Conservation (phyloP, 2,329 filamentous ascomycete species). For the Cercospora sp. region DNA sequence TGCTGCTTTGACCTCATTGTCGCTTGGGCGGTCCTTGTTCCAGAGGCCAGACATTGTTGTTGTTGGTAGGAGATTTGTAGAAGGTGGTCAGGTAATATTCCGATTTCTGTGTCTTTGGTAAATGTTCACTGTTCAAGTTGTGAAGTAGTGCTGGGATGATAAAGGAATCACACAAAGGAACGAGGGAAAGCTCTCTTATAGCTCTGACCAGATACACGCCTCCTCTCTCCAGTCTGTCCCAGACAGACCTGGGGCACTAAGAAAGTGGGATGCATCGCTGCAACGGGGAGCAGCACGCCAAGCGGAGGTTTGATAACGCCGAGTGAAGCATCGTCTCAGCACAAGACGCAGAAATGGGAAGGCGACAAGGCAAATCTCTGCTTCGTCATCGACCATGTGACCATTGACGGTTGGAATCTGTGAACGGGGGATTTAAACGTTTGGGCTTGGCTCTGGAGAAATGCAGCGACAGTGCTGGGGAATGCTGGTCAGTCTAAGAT, state of each 20-base stretch:
- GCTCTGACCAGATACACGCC: neutral
- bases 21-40: conserved; percentile 14
- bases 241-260: neutral
- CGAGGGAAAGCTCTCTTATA: conserved; percentile 11
- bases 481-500: conserved; percentile 8
- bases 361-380: neutral
- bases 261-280: conserved; percentile 12
- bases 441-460: neutral
- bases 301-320: conserved; percentile 21
- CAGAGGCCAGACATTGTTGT: conserved; percentile 23
- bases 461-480: conserved; percentile 7
- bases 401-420: neutral
- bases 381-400: conserved; percentile 16
- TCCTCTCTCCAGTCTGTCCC: neutral
- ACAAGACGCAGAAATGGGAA: neutral
- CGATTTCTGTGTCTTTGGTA: neutral
- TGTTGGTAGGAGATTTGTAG: conserved; percentile 1
- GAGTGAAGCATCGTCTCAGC: conserved; percentile 12
- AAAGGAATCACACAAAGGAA: neutral
- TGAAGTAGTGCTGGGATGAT: neutral
- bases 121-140: neutral
- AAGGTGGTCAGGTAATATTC: neutral
- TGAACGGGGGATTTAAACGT: neutral
- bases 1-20: neutral
- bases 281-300: conserved; percentile 13